Base-by-base conservation (phyloP, 2,329 filamentous ascomycete genomes). In the Coleophoma cylindrospora region DNA sequence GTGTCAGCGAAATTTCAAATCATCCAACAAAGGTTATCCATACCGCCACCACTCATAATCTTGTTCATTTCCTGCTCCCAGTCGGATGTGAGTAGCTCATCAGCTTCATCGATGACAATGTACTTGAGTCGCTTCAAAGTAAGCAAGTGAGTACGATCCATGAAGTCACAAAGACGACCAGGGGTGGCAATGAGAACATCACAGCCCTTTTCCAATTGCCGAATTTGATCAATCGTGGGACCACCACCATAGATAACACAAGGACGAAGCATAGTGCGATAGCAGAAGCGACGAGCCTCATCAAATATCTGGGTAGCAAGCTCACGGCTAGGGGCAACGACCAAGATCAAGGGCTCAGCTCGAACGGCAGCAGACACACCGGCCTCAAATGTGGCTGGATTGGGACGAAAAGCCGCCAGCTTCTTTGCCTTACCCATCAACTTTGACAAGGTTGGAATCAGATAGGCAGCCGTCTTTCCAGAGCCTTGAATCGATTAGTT, bases 351-450 rank as follows among this genome's bases (percentile, higher is more conserved):
- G 4, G 94, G 94, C 73, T 97, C 91, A 8, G 91, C 92, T 40
- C 81, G 80, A 37, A 88, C 80, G 2, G 69, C 67, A 17, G 59
- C 62, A 14, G 74, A 69, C 2, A 69, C 32, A 1, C 70, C 70
- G 2, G 76, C 68, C 11, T 79, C 70, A 61, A 83, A 86, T 0
- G 70, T 75, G 1, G 68, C 66, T 0, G 80, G 74, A 54, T 86
- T 83, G 0, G 91, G 90, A 4, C 91, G 87, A 41, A 83, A 77
- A 5, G 89, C 91, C 1, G 86, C 85, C 7, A 96, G 73, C 70
- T 91, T 91, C 71, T 91, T 94, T 6, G 88, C 90, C 71, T 97
- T 97, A 22, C 94, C 94, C 90, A 97, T 96, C 19, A 99, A 72
- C 66, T 88, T 87, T 53, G 91, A 95, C 47, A 97, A 64, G 52